phyloP scores from a whole-genome alignment of 495 filamentous ascomycete genomes.

The Aspergillus diversus region DNA sequence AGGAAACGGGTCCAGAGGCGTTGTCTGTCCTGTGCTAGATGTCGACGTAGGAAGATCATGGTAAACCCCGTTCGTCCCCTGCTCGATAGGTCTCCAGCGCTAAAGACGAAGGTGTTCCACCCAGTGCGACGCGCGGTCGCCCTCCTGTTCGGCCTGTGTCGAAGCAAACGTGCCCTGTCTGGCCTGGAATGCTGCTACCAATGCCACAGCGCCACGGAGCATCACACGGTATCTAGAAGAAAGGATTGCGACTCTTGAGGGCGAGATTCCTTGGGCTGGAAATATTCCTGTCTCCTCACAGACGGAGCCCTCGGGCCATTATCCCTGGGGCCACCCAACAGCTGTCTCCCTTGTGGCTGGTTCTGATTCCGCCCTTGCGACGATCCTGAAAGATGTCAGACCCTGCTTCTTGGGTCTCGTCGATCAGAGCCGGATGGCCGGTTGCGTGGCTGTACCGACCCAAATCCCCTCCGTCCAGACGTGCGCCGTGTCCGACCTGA shows the following conservation, averaged over 20 bases:
- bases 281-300: no score
- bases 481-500: neutral
- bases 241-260: slow-evolving; percentile 3
- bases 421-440: neutral
- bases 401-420: slow-evolving; percentile 7
- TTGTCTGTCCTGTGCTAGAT: neutral
- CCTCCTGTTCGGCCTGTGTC: neutral
- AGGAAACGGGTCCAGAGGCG: neutral
- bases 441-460: slow-evolving; percentile 4
- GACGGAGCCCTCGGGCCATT: no score
- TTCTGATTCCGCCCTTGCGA: neutral
- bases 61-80: neutral
- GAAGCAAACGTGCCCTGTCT: slow-evolving; percentile 1
- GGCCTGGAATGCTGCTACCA: slow-evolving; percentile 9
- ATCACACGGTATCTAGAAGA: slow-evolving; percentile 8
- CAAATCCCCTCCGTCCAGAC: slow-evolving; percentile 10
- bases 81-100: neutral
- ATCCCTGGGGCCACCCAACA: no score
- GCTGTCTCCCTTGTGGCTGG: neutral
- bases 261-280: neutral
- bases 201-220: slow-evolving; percentile 6
- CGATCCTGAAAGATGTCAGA: neutral
- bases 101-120: neutral
- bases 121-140: neutral
- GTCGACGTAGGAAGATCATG: slow-evolving; percentile 1